Evolutionary conservation across 805 yeast genomes (phyloP).

Genomic region (Yarrowia sp.): DNA sequence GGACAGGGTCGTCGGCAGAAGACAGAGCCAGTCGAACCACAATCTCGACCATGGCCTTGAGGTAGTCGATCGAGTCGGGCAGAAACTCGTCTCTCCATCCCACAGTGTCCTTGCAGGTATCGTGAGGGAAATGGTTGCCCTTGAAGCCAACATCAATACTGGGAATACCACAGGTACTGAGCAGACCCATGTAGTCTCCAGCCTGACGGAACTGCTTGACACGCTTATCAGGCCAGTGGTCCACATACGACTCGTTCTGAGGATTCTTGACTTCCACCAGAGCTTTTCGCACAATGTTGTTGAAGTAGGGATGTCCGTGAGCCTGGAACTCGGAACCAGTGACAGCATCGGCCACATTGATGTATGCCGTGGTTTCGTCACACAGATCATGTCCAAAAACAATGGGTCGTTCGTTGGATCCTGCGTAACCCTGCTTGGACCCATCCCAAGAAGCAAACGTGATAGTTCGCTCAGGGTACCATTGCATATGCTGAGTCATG

Average conservation of each 20-base stretch:
- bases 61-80: conserved; percentile 56
- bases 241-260: conserved; percentile 26
- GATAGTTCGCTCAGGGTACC: conserved; percentile 81
- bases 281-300: conserved; percentile 45
- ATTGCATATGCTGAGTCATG: conserved; percentile 59
- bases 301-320: conserved; percentile 63
- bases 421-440: conserved; percentile 73
- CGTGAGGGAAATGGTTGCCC: conserved; percentile 43
- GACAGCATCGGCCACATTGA: conserved; percentile 67
- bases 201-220: conserved; percentile 36
- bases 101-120: conserved; percentile 64
- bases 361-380: conserved; percentile 61
- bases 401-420: conserved; percentile 76
- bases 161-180: conserved; percentile 63
- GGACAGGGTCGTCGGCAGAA: conserved; percentile 68
- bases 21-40: conserved; percentile 53
- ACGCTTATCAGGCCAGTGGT: conserved; percentile 28
- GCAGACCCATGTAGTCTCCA: conserved; percentile 69
- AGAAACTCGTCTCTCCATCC: conserved; percentile 46
- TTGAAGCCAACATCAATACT: conserved; percentile 56
- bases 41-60: conserved; percentile 56
- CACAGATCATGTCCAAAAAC: conserved; percentile 50
- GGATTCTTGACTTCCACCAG: conserved; percentile 32
- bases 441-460: conserved; percentile 85
- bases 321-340: conserved; percentile 53